Evolutionary conservation across 148 eudicot genomes (phyloP).

Genomic region (Rhododendron williamsianum): DNA sequence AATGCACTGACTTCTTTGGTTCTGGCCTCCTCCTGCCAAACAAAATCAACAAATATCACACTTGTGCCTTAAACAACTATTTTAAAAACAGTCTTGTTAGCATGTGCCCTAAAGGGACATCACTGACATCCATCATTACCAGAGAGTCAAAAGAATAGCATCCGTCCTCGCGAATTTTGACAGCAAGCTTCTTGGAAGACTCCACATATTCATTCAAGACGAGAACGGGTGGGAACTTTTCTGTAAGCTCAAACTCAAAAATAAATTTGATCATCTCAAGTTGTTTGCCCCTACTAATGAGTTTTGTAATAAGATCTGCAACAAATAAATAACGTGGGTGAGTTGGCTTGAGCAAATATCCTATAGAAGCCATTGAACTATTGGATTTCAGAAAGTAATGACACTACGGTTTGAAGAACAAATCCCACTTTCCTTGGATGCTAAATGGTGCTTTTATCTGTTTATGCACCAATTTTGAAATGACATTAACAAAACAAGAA

Average conservation of each 20-base stretch:
- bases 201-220: slow-evolving; percentile 26
- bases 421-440: neutral
- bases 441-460: neutral
- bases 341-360: neutral
- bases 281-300: slow-evolving; percentile 31
- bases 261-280: slow-evolving; percentile 29
- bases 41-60: neutral
- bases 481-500: neutral
- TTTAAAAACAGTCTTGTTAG: neutral
- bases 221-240: slow-evolving; percentile 35
- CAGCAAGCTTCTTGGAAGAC: slow-evolving; percentile 20
- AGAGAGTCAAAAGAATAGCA: slow-evolving; percentile 11
- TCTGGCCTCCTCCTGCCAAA: slow-evolving; percentile 25
- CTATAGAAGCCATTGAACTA: too few species aligned
- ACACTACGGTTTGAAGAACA: neutral
- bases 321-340: neutral
- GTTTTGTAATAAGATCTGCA: slow-evolving; percentile 25
- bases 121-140: slow-evolving; percentile 14
- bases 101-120: neutral
- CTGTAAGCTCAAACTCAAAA: slow-evolving; percentile 25
- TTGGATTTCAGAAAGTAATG: neutral
- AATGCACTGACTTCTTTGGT: slow-evolving; percentile 29
- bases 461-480: neutral
- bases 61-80: neutral
- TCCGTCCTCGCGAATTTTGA: slow-evolving; percentile 17